Evolutionary conservation across 2,329 filamentous ascomycete genomes (phyloP), one percentile per base, ranked within the genome.

Genomic region (Colletotrichum eleusines): DNA sequence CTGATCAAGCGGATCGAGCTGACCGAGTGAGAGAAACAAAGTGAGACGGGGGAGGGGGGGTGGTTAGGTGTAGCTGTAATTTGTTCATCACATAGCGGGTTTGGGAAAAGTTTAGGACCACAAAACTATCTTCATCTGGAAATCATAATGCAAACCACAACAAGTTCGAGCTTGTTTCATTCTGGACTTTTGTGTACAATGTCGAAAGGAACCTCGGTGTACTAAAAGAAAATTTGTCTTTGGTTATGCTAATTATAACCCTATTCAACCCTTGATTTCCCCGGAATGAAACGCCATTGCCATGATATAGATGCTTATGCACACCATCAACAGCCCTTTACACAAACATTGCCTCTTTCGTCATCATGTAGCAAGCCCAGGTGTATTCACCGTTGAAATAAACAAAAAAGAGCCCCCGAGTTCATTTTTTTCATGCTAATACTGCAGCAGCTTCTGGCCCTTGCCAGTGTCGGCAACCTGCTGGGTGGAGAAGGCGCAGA

Each of bases 401-500:
- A 31, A 42, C 14, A 38, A 48, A 55, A 46, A 40, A 26, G 50
- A 18, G 38, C 31, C 54, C 26, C 40, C 40, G 23, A 57, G 38
- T 63, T 63, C 46, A 50, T 71, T 23, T 40, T 50, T 48, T 53
- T 60, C 66, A 58, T 66, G 62, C 50, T 72, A 73, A 31, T 72
- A 66, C 48, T 73, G 48, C 33, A 73, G 60, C 44, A 74, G 68
- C 78, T 85, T 79, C 77, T 82, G 76, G 55, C 85, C 83, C 74
- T 82, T 84, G 70, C 84, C 87, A 48, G 54, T 66, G 62, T 84
- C 84, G 55, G 83, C 82, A 48, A 86, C 81, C 74, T 89, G 87
- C 77, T 91, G 88, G 72, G 91, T 95, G 55, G 93, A 93, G 81
- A 97, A 97, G 33, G 94, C 91, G 80, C 96, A 99, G 83, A 89